Conservation (phyloP, 2,329 filamentous ascomycete species). For the Zarea fungicola region DNA sequence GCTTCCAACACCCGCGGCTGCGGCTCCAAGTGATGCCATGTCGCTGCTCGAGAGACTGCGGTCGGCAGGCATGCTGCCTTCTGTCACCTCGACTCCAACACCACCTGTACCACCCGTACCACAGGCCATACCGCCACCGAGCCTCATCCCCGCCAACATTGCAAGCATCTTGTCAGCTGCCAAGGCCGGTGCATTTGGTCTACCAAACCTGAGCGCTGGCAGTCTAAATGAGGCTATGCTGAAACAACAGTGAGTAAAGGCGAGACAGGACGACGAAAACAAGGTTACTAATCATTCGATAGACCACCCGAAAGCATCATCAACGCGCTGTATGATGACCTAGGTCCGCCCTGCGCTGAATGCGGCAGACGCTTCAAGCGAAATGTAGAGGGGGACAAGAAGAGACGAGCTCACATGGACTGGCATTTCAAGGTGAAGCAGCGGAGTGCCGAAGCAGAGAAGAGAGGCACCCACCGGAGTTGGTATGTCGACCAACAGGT, state of each 20-base stretch:
- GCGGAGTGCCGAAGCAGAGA: constrained; percentile 78
- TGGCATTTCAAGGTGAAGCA: constrained; percentile 97
- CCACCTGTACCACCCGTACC: constrained; percentile 28
- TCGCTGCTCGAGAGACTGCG: constrained; percentile 63
- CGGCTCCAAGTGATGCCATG: constrained; percentile 43
- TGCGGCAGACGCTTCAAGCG: constrained; percentile 83
- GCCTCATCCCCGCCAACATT: constrained; percentile 31
- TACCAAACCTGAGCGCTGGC: constrained; percentile 19
- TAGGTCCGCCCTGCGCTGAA: constrained; percentile 82
- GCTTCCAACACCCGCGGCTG: constrained; percentile 32
- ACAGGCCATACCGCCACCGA: constrained; percentile 24
- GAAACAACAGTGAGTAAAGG: constrained; percentile 57
- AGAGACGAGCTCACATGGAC: constrained; percentile 90
- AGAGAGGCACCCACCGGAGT: constrained; percentile 81
- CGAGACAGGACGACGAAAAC: not conserved
- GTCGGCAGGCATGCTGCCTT: constrained; percentile 59
- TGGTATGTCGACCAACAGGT: constrained; percentile 92
- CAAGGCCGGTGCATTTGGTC: constrained; percentile 17
- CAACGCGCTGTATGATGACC: constrained; percentile 68
- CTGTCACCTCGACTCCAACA: constrained; percentile 34
- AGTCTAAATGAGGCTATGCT: constrained; percentile 55
- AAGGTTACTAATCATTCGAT: constrained; percentile 18
- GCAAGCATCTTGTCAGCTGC: constrained; percentile 31
- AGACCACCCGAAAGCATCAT: constrained; percentile 67
- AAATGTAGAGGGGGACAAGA: constrained; percentile 71